Evolutionary conservation across 2,329 filamentous ascomycete genomes (phyloP), one percentile per base, ranked within the genome.

Genomic region (Fusarium albosuccineum): DNA sequence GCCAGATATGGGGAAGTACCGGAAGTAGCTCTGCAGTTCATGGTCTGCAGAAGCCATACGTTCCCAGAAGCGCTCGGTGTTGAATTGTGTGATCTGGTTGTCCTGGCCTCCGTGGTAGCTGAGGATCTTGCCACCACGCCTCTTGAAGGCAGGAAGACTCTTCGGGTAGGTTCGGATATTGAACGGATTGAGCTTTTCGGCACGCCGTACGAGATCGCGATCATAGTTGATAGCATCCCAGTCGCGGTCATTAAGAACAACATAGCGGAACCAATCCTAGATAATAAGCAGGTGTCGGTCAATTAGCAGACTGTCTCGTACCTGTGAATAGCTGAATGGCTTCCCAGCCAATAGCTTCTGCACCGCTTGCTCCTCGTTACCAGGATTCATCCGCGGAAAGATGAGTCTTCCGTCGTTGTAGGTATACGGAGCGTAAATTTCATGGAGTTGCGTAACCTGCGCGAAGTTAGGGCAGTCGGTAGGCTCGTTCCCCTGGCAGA

Each of bases 1-100:
- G 0, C 86, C 86, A 0, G 85, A 84, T n/a, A 88, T 79, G 17
- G 76, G 77, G 69, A 87, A 87, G 67, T 83, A 82, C 0, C 78
- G 74, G 73, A 85, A 89, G 72, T 85, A 85, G 9, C 83, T 80
- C 3, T 82, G 83, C 17, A 83, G 49, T 13, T 74, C 67, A 1
- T 30, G 16, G 4, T 68, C 75, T 73, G 17, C 74, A 69, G 61
- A 13, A 14, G 63, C 33, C 58, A 75, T 67, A 4, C 55, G 64
- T 6, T 73, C 49, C 48, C 69, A 75, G 46, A 73, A 73, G 1
- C 68, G 66, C 13, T 66, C 66, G 0, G 74, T 71, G 17, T 71
- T 74, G 26, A 64, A 67, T 1, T 67, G 64, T 0, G 63, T 67
- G 9, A 67, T 67, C n/a, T 66, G 64, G 16, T 66, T 66, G 2